phyloP scores from a whole-genome alignment of 2,329 filamentous ascomycete species.

The Sclerotinia minor region DNA sequence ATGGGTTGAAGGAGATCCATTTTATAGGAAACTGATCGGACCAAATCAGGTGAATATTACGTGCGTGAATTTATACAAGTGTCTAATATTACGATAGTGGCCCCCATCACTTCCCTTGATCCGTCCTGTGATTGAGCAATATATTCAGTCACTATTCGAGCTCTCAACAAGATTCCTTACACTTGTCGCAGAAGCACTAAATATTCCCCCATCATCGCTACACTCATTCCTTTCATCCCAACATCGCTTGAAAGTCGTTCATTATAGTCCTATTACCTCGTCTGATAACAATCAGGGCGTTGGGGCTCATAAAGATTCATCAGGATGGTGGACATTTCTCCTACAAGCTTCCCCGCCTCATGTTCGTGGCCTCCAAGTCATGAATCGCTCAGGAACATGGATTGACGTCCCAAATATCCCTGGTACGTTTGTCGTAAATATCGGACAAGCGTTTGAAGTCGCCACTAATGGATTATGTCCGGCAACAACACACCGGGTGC shows the following conservation, averaged over 20 bases:
- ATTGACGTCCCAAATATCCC: constrained; percentile 24
- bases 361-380: constrained; percentile 21
- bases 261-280: constrained; percentile 14
- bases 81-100: neutral
- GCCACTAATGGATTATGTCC: constrained; percentile 22
- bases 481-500: constrained; percentile 20
- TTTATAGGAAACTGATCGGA: constrained; percentile 13
- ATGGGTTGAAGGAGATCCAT: constrained; percentile 22
- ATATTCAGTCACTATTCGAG: constrained; percentile 11
- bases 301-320: constrained; percentile 23
- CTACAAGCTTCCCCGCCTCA: constrained; percentile 22
- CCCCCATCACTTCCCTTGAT: constrained; percentile 15
- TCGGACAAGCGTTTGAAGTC: constrained; percentile 22
- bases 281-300: constrained; percentile 18
- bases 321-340: constrained; percentile 24
- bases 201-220: constrained; percentile 12
- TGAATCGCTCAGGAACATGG: constrained; percentile 21
- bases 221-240: constrained; percentile 21
- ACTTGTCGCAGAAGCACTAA: constrained; percentile 18
- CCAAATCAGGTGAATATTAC: constrained; percentile 20
- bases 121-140: neutral
- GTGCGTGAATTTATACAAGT: neutral
- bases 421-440: constrained; percentile 23
- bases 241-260: constrained; percentile 20
- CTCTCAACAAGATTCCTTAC: constrained; percentile 12